Percentiles rank a stretch among this genome's conserved stretches.
Evolutionary conservation across 345 rosid species (phyloP).

Genomic region (Hypericum androsaemum): DNA sequence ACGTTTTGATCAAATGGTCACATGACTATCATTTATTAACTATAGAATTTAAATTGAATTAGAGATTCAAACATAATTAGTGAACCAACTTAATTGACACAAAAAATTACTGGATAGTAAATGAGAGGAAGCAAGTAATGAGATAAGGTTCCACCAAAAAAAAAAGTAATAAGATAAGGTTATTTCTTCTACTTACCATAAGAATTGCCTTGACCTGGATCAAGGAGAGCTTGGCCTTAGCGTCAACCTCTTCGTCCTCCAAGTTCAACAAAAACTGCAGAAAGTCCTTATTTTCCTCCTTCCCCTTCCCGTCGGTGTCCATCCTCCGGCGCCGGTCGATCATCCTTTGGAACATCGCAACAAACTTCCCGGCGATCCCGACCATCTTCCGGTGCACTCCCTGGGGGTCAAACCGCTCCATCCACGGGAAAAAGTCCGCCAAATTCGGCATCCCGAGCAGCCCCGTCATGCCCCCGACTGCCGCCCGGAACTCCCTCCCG

Average conservation of each 20-base stretch:
- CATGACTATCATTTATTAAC: too few species aligned
- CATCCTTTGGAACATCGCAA: conserved; percentile 14
- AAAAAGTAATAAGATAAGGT: not conserved
- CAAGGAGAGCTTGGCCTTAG: conserved; percentile 26
- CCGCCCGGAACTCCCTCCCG: conserved; percentile 27
- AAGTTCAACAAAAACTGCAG: too few species aligned
- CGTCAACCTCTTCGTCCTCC: conserved; percentile 12
- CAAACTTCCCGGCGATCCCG: conserved; percentile 18
- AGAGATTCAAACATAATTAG: too few species aligned
- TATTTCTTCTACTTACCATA: conserved; percentile 10
- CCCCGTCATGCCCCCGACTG: conserved; percentile 17
- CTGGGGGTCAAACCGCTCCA: conserved; percentile 46
- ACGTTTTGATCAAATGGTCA: too few species aligned
- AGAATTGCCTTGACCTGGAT: conserved; percentile 29
- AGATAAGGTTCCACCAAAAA: too few species aligned
- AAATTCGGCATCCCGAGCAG: conserved; percentile 36
- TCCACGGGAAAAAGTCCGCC: too few species aligned
- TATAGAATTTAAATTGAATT: too few species aligned
- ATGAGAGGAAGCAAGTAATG: too few species aligned
- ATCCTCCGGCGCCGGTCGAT: conserved; percentile 6
- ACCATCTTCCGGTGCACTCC: conserved; percentile 31
- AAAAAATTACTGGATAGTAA: too few species aligned
- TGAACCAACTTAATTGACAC: too few species aligned
- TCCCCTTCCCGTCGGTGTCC: not conserved
- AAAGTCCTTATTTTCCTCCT: not conserved